Evolutionary conservation across 2,329 filamentous ascomycete species (phyloP).

Genomic region (Aspergillus sp.): DNA sequence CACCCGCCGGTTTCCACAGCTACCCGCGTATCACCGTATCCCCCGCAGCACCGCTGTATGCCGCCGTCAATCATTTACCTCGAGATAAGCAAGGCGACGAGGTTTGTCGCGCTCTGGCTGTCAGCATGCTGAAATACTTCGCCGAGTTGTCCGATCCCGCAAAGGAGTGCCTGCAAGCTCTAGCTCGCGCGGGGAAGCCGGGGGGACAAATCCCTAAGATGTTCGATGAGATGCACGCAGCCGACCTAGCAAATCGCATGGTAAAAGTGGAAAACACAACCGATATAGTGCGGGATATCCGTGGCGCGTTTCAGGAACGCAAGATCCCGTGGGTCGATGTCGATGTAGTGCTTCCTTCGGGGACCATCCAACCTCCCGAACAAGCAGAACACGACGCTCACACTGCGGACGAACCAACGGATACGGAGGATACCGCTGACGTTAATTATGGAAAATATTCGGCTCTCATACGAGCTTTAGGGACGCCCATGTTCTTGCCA

Average conservation of each 20-base stretch:
- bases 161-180: conserved; percentile 66
- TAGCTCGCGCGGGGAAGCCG: conserved; percentile 53
- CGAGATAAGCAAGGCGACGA: conserved; percentile 96
- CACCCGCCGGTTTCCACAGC: conserved; percentile 81
- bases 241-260: conserved; percentile 84
- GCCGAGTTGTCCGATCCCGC: conserved; percentile 76
- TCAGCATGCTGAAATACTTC: conserved; percentile 93
- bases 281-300: conserved; percentile 71
- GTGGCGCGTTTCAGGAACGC: conserved; percentile 75
- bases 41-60: conserved; percentile 86
- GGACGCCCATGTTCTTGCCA: conserved; percentile 81
- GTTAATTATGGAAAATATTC: conserved; percentile 75
- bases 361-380: conserved; percentile 66
- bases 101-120: conserved; percentile 83
- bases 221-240: conserved; percentile 90
- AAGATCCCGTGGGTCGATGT: conserved; percentile 82
- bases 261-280: conserved; percentile 73
- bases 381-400: conserved; percentile 61
- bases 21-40: conserved; percentile 91
- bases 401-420: conserved; percentile 61
- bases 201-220: conserved; percentile 65
- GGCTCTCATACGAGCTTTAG: conserved; percentile 73
- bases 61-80: conserved; percentile 83
- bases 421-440: conserved; percentile 28
- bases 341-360: conserved; percentile 80